phyloP scores from a whole-genome alignment of 208 protist species.

The Angomonas deanei region DNA sequence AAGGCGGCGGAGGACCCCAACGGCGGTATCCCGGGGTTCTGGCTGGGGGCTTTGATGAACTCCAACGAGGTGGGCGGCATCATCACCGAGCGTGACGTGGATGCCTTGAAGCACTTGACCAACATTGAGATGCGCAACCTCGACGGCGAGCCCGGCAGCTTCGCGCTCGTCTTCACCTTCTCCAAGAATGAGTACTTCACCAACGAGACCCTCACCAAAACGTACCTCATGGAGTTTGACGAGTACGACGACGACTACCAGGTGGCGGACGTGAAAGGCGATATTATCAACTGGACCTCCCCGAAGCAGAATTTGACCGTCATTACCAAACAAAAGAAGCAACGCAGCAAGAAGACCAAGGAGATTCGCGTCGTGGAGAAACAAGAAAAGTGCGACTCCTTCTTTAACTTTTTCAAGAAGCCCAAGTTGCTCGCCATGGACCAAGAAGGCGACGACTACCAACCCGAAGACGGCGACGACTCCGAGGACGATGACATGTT shows the following conservation, averaged over 20 bases:
- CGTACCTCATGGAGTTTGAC: conserved; percentile 73
- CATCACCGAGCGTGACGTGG: conserved; percentile 66
- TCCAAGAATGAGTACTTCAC: conserved; percentile 89
- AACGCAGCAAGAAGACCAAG: conserved; percentile 83
- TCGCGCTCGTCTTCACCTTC: conserved; percentile 84
- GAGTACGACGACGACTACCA: conserved; percentile 68
- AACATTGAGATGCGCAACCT: conserved; percentile 53
- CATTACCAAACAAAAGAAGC: conserved; percentile 85
- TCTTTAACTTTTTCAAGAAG: conserved; percentile 93
- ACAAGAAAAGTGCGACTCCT: conserved; percentile 79
- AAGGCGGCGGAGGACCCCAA: conserved; percentile 29
- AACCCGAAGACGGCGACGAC: conserved; percentile 40
- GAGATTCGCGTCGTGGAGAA: conserved; percentile 75
- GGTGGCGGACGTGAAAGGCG: conserved; percentile 63
- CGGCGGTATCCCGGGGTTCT: conserved; percentile 89
- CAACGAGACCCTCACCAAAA: conserved; percentile 86
- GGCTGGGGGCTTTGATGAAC: conserved; percentile 70
- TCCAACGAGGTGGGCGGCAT: conserved; percentile 34
- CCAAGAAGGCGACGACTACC: conserved; percentile 17
- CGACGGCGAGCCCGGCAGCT: conserved; percentile 39
- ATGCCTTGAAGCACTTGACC: conserved; percentile 38
- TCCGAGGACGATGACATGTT: conserved; percentile 55
- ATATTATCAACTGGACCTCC: conserved; percentile 78
- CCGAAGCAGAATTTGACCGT: conserved; percentile 79
- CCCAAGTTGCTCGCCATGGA: conserved; percentile 36